Conservation (phyloP, 176 grass and related monocot species). For the Metroxylon sagu region DNA sequence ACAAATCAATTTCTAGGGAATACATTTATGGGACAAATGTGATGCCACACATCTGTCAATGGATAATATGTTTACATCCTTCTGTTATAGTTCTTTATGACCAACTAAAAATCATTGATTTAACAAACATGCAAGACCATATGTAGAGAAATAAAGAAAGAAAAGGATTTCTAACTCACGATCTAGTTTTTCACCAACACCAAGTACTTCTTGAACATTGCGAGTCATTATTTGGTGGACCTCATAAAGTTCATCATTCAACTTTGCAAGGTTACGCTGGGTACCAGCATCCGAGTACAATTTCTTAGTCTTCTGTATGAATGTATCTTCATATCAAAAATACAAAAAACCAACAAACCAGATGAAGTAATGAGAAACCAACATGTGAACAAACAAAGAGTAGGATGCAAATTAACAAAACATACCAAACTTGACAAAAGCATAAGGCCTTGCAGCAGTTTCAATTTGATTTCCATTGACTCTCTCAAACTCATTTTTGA, state of each 20-base stretch:
- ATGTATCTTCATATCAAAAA: constrained; percentile 50
- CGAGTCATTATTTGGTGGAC: constrained; percentile 96
- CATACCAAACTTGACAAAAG: constrained; percentile 86
- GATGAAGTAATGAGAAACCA: constrained; percentile 10
- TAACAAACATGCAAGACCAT: too few relatives aligned
- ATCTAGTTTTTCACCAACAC: constrained; percentile 91
- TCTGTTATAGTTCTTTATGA: too few relatives aligned
- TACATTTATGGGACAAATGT: too few relatives aligned
- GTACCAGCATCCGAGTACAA: constrained; percentile 83
- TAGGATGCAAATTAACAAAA: constrained; percentile 2
- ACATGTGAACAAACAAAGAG: neutral
- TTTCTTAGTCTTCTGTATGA: constrained; percentile 94
- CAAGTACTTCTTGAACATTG: constrained; percentile 96
- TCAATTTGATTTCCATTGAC: constrained; percentile 91
- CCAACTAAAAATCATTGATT: too few relatives aligned
- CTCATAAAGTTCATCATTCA: constrained; percentile 93
- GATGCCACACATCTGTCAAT: too few relatives aligned
- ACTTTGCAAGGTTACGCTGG: constrained; percentile 80
- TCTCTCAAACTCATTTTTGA: constrained; percentile 95
- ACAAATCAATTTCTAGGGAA: too few relatives aligned
- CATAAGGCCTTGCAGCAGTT: constrained; percentile 93
- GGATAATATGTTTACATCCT: too few relatives aligned
- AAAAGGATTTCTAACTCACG: constrained; percentile 30
- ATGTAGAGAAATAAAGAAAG: constrained; percentile 14
- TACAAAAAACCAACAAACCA: constrained; percentile 9